Base-by-base conservation (phyloP, 768 basidiomycete species). In the Amanita subjunquillea region DNA sequence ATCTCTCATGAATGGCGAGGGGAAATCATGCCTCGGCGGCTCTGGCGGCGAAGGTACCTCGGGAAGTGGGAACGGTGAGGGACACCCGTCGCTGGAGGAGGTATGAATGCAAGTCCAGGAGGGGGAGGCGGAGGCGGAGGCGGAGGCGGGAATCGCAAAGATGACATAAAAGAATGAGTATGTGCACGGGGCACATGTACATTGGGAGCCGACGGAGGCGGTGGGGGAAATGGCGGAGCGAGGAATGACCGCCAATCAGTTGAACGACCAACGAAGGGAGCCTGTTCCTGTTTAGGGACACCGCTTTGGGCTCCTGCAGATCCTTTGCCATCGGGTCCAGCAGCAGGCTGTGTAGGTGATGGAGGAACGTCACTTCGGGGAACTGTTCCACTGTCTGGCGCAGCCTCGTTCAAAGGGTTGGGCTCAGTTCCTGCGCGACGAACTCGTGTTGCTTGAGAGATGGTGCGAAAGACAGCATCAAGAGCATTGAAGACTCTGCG, bases 401-500 rank as follows among this genome's bases (percentile, higher is more conserved):
- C 17, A 8, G 25, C 10, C 38, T 37, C 52, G 30, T 45, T 47
- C 48, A 12, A 44, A 47, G 40, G 23, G 15, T 25, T 53, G 32
- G 54, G 53, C 7, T 38, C 57, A 55, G 52, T 25, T 17, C 34
- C 44, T 27, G 48, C 25, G 17, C 34, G 42, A 39, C 39, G 50
- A 22, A 40, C 41, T 42, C 54, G 63, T 22, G 61, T 59, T 30
- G 57, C 58, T 45, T 69, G 59, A 15, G 72, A 75, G n/a, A 88
- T 68, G 22, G 76, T 65, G 39, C 75, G 76, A 54, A 87, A 70
- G 30, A 90, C 66, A 43, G 72, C 72, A 5, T 75, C 78, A 29
- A 91, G 65, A 6, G 82, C 79, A 27, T 85, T 79, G 3, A 82
- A 75, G 13, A 88, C 77, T 48, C 78, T 72, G 40, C 72, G 69